A percentile compares a stretch with the other conserved stretches of the same genome.
phyloP scores from a whole-genome alignment of 192 early-diverging fungal species.

The Martensiomyces pterosporus region DNA sequence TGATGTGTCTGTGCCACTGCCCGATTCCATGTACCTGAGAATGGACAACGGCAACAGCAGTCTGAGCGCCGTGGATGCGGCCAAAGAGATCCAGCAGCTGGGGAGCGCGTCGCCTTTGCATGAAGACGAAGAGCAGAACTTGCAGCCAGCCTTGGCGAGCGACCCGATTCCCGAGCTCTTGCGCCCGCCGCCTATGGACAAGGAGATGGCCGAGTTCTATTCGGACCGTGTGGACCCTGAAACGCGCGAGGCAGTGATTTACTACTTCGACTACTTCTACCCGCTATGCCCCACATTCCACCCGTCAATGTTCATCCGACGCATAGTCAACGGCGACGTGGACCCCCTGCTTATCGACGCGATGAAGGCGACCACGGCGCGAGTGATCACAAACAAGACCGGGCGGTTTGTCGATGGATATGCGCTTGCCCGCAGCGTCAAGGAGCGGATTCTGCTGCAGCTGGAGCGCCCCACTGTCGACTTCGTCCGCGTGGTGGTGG shows the following conservation, averaged over 20 bases:
- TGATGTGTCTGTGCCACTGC: no score
- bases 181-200: conserved; percentile 28
- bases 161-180: conserved; percentile 11
- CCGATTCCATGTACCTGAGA: no score
- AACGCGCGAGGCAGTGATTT: conserved; percentile 42
- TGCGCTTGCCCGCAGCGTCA: conserved; percentile 38
- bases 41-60: conserved; percentile 5
- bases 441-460: conserved; percentile 29
- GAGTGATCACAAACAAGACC: conserved; percentile 27
- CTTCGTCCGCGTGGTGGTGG: conserved; percentile 28
- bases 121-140: conserved; percentile 1
- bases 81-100: background rate
- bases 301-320: conserved; percentile 48
- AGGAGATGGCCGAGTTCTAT: conserved; percentile 32
- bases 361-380: conserved; percentile 41
- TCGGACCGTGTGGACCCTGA: conserved; percentile 24
- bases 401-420: conserved; percentile 29
- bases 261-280: conserved; percentile 51
- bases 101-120: background rate
- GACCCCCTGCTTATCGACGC: conserved; percentile 46
- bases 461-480: conserved; percentile 35
- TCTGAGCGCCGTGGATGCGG: background rate
- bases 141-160: background rate
- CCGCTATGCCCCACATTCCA: conserved; percentile 49
- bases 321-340: conserved; percentile 38